phyloP scores from a whole-genome alignment of 805 yeast genomes.

The Metschnikowia santaceciliae region DNA sequence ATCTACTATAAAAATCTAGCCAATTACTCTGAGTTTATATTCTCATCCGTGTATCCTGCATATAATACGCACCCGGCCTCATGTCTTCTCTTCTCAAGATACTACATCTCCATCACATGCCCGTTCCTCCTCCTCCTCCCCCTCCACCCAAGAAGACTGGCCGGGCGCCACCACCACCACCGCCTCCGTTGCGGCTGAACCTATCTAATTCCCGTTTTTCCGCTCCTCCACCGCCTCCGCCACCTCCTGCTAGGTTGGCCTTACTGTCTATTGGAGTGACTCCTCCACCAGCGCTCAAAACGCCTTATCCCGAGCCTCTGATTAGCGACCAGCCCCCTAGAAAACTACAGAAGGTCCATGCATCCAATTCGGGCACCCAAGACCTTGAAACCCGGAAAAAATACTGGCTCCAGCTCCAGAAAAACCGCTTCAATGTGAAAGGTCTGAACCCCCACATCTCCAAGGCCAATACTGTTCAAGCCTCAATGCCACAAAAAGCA shows the following conservation, averaged over 20 bases:
- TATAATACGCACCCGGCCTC: background rate
- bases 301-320: background rate
- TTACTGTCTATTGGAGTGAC: background rate
- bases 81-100: conserved; percentile 1
- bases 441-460: background rate
- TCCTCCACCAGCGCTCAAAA: background rate
- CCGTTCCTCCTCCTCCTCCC: conserved; percentile 23
- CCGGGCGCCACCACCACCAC: conserved; percentile 23
- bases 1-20: no score
- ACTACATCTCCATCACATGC: conserved; percentile 4
- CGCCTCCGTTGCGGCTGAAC: conserved; percentile 27
- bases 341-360: conserved; percentile 7
- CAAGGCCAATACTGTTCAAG: conserved; percentile 44
- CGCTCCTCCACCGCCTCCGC: conserved; percentile 18
- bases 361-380: background rate
- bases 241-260: background rate
- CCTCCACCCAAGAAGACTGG: conserved; percentile 12
- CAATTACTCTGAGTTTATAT: no score
- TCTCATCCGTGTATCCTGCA: background rate
- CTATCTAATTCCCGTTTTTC: background rate
- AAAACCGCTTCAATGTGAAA: conserved; percentile 42
- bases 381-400: conserved; percentile 44
- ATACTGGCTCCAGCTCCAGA: conserved; percentile 64
- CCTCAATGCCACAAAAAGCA: conserved; percentile 48
- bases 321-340: conserved; percentile 9